Base-by-base conservation (phyloP, 2,329 filamentous ascomycete genomes). In the Lachnellula arida region DNA sequence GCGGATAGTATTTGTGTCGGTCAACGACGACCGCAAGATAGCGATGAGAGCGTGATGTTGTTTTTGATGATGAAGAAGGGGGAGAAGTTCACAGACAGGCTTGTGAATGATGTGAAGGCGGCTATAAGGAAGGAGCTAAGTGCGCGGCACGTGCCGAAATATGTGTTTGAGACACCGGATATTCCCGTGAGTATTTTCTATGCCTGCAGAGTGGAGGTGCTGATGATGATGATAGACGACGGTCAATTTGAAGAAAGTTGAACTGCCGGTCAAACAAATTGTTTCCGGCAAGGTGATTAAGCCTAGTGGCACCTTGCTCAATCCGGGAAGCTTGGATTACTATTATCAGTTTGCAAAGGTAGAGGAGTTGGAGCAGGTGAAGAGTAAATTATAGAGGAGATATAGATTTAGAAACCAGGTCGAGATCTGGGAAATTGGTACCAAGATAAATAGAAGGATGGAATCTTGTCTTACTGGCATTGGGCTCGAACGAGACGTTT, bases 231-330 rank as follows among this genome's bases (percentile, higher is more conserved):
- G 1, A 9, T n/a, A 91, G 84, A 88, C 85, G 0, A 94, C 89
- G 0, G 84, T 94, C 60, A 94, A 93, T 68, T 72, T 89, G 49
- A 94, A 94, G 70, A 94, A 94, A 71, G 89, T 94, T 4, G 89
- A 94, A 70, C 65, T 94, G 51, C 89, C 89, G 0, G 87, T 94
- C 32, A 94, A 94, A 74, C 86, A 89, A 67, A 94, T 94, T 60
- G 85, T 94, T 0, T 90, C 82, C 0, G 89, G 89, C 0, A 83
- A 85, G 63, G 81, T 74, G 23, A 81, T 94, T 67, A 90, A 87
- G 71, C 81, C 88, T 0, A 89, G 86, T 49, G 88, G 88, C 1
- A 93, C 89, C 4, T 71, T 94, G 65, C 72, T 88, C 52, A 94
- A 95, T 66, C 89, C 89, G 0, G 73, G 87, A 65, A 88, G 87